Conservation (phyloP, 495 filamentous ascomycete genomes). For the Xylaria grammica region DNA sequence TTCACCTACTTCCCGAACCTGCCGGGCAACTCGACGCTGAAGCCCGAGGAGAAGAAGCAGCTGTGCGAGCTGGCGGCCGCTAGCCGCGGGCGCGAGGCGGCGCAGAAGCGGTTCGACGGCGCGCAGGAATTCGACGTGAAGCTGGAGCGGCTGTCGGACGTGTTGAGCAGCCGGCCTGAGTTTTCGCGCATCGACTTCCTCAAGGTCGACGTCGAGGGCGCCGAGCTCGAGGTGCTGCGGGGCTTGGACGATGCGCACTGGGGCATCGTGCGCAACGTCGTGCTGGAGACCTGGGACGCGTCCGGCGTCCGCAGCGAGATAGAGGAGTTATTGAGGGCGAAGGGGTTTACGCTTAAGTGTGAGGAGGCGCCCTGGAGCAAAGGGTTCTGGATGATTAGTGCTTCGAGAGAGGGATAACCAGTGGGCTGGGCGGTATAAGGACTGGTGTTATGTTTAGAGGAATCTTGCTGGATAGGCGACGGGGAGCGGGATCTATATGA, state of each 20-base stretch:
- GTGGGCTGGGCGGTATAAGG: background rate
- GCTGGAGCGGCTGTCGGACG: constrained; percentile 21
- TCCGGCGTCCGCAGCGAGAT: constrained; percentile 23
- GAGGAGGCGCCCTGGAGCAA: constrained; percentile 2
- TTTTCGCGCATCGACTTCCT: constrained; percentile 26
- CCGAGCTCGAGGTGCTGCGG: constrained; percentile 26
- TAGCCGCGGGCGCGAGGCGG: background rate
- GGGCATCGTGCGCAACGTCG: constrained; percentile 24
- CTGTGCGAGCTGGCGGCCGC: constrained; percentile 6
- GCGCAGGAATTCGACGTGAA: background rate
- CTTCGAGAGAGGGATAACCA: background rate
- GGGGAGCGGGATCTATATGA: too few relatives aligned
- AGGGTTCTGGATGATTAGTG: constrained; percentile 6
- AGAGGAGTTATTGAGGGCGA: constrained; percentile 22
- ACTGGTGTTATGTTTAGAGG: background rate
- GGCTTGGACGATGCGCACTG: constrained; percentile 29
- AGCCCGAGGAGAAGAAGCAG: constrained; percentile 26
- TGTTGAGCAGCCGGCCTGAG: constrained; percentile 16
- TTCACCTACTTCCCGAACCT: constrained; percentile 29
- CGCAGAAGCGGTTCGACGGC: background rate
- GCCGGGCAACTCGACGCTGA: constrained; percentile 23
- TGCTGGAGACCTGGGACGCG: constrained; percentile 25
- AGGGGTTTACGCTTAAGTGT: constrained; percentile 9
- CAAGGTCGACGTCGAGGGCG: constrained; percentile 30
- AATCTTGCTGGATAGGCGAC: too few relatives aligned